A percentile compares a stretch with the other conserved stretches of the same genome.
phyloP scores from a whole-genome alignment of 1,139 yeast species.

The Saccharomycopsis crataegensis region DNA sequence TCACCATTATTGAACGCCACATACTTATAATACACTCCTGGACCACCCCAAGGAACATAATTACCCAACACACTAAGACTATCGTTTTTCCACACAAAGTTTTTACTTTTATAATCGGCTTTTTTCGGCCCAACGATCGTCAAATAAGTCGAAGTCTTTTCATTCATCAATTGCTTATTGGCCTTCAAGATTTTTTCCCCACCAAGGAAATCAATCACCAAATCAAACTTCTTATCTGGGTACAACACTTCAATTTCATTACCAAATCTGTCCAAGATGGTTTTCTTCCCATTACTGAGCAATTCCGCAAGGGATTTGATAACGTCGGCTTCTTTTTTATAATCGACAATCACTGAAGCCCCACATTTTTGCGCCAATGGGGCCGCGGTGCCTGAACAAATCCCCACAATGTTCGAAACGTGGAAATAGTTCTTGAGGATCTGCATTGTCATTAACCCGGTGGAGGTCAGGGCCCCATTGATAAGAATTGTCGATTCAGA shows the following conservation, averaged over 20 bases:
- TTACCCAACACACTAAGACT: constrained; percentile 1
- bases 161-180: constrained; percentile 19
- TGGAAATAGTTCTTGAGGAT: constrained; percentile 42
- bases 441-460: constrained; percentile 56
- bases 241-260: constrained; percentile 23
- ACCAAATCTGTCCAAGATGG: constrained; percentile 17
- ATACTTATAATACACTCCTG: constrained; percentile 31
- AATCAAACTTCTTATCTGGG: constrained; percentile 30
- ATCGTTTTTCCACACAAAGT: constrained; percentile 25
- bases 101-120: constrained; percentile 27
- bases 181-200: constrained; percentile 30
- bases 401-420: constrained; percentile 40
- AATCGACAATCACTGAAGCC: constrained; percentile 24
- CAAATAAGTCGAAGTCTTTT: constrained; percentile 37
- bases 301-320: constrained; percentile 15
- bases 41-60: constrained; percentile 14
- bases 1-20: constrained; percentile 30
- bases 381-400: constrained; percentile 31
- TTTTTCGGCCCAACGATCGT: constrained; percentile 50
- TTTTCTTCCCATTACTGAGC: constrained; percentile 19
- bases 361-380: constrained; percentile 25
- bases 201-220: constrained; percentile 45
- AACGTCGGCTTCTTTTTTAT: constrained; percentile 22
- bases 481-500: constrained; percentile 39
- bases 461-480: constrained; percentile 71